Evolutionary conservation across 495 filamentous ascomycete species (phyloP).

Genomic region (Tuber microsphaerosporum): DNA sequence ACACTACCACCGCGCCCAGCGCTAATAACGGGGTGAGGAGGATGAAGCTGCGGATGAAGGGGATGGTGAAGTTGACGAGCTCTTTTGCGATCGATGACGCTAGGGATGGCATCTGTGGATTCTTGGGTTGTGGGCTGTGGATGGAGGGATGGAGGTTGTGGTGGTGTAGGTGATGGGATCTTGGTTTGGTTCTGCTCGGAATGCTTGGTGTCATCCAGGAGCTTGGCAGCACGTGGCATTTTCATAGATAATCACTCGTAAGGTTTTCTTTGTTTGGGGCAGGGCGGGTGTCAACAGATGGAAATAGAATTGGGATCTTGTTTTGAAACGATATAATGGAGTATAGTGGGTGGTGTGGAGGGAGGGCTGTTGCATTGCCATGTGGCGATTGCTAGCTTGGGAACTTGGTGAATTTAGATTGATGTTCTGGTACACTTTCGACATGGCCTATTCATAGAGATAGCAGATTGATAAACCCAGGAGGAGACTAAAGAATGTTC

Average conservation of each 20-base stretch:
- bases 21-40: not conserved
- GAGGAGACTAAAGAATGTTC: not conserved
- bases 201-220: not conserved
- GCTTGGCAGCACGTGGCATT: not conserved
- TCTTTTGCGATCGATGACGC: not conserved
- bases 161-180: not conserved
- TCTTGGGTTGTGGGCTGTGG: not conserved
- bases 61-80: not conserved
- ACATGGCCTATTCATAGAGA: not conserved
- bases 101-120: not conserved
- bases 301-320: not conserved
- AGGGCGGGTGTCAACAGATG: not conserved
- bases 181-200: not conserved
- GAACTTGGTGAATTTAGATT: not conserved
- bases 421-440: not conserved
- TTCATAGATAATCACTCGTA: not conserved
- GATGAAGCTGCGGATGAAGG: not conserved
- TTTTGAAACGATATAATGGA: not conserved
- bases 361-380: not conserved
- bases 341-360: not conserved
- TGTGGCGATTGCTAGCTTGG: not conserved
- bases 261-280: not conserved
- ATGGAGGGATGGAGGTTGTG: not conserved
- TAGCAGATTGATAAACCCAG: not conserved
- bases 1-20: not conserved